Conservation (phyloP, 129 eudicot genomes). For the Kitagawia praeruptora region DNA sequence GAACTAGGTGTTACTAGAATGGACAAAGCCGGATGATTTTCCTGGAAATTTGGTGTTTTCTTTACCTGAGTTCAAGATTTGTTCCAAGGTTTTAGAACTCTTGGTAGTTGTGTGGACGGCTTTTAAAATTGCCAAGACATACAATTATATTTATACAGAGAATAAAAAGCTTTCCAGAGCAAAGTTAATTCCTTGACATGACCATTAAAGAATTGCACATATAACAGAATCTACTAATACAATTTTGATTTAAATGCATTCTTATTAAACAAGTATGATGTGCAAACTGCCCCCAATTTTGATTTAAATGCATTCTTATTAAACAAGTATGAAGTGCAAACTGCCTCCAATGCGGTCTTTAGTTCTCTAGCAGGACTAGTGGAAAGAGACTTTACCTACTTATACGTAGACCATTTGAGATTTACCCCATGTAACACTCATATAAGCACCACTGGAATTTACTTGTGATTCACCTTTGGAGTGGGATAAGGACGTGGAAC, state of each 20-base stretch:
- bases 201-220: not conserved
- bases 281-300: too few relatives aligned
- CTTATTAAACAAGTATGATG: not conserved
- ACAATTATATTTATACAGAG: too few relatives aligned
- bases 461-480: not conserved
- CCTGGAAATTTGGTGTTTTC: too few relatives aligned
- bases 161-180: not conserved
- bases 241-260: too few relatives aligned
- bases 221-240: not conserved
- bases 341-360: not conserved
- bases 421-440: not conserved
- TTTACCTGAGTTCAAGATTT: constrained; percentile 24
- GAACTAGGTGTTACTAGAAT: too few relatives aligned
- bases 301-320: too few relatives aligned
- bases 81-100: constrained; percentile 18
- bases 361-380: not conserved
- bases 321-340: not conserved
- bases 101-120: not conserved
- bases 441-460: not conserved
- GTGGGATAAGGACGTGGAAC: not conserved
- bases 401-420: too few relatives aligned
- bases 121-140: constrained; percentile 7
- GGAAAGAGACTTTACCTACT: not conserved
- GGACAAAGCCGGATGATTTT: too few relatives aligned
- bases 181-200: not conserved